Conservation (phyloP, 2,329 filamentous ascomycete species). For the Pseudocercospora vitis region DNA sequence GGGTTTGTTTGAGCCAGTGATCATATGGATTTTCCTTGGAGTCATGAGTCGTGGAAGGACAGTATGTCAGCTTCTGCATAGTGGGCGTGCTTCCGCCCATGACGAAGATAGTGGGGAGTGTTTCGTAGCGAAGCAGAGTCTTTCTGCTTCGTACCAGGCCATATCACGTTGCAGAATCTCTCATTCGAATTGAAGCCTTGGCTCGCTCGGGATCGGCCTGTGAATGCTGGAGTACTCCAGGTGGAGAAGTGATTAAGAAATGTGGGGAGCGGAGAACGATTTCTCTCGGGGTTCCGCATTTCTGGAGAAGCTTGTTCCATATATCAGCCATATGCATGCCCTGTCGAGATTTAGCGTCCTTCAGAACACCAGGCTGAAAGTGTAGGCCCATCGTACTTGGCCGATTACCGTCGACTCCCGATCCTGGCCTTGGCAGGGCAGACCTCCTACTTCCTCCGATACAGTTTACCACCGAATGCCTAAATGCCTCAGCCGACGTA, state of each 20-base stretch:
- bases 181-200: not conserved
- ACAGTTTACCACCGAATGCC: conserved; percentile 10
- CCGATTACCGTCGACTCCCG: not conserved
- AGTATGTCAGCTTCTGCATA: conserved; percentile 2
- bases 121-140: not conserved
- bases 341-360: conserved; percentile 4
- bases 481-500: conserved; percentile 11
- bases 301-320: not conserved
- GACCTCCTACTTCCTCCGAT: conserved; percentile 16
- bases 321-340: not conserved
- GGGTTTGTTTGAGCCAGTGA: conserved; percentile 16
- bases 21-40: not conserved
- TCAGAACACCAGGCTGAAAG: not conserved
- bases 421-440: conserved; percentile 9
- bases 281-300: conserved; percentile 7
- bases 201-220: not conserved
- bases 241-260: conserved; percentile 6
- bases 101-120: not conserved
- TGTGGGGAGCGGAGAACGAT: conserved; percentile 11
- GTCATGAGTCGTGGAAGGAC: not conserved
- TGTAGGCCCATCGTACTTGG: not conserved
- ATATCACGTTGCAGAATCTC: not conserved
- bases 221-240: not conserved
- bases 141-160: conserved; percentile 1
- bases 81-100: conserved; percentile 6